Evolutionary conservation across 306 rosid genomes (phyloP).

Genomic region (Ceratonia siliqua): DNA sequence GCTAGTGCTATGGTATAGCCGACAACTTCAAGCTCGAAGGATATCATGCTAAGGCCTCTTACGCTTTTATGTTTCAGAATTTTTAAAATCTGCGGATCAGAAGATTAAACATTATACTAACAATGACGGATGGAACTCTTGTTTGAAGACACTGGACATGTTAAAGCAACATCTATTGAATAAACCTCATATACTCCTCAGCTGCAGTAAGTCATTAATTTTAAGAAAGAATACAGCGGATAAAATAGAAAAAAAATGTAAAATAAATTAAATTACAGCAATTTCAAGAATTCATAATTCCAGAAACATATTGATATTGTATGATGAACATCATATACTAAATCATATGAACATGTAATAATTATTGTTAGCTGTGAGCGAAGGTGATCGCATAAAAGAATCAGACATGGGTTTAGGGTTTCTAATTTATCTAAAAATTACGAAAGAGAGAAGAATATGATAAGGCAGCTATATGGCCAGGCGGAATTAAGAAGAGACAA

Average conservation of each 20-base stretch:
- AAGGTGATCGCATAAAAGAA: not conserved
- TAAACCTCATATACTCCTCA: not conserved
- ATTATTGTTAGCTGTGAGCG: not conserved
- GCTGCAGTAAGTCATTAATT: not conserved
- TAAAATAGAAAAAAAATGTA: not conserved
- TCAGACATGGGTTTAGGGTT: not conserved
- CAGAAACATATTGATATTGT: not conserved
- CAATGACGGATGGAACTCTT: not conserved
- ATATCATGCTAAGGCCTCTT: slow-evolving; percentile 76
- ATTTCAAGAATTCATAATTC: not conserved
- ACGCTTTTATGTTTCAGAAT: slow-evolving; percentile 69
- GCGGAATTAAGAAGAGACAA: not conserved
- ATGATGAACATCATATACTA: not conserved
- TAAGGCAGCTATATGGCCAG: not conserved
- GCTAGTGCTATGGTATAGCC: slow-evolving; percentile 85
- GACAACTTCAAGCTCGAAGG: slow-evolving; percentile 85
- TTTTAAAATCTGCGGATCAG: slow-evolving; percentile 61
- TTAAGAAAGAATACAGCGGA: not conserved
- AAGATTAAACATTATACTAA: not conserved
- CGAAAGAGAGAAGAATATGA: not conserved
- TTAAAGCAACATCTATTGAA: not conserved
- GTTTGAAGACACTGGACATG: not conserved
- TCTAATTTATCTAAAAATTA: too few species aligned
- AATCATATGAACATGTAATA: not conserved
- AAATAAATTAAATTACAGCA: not conserved